phyloP scores from a whole-genome alignment of 108 stramenopile genomes.

The Licmophora abbreviata region DNA sequence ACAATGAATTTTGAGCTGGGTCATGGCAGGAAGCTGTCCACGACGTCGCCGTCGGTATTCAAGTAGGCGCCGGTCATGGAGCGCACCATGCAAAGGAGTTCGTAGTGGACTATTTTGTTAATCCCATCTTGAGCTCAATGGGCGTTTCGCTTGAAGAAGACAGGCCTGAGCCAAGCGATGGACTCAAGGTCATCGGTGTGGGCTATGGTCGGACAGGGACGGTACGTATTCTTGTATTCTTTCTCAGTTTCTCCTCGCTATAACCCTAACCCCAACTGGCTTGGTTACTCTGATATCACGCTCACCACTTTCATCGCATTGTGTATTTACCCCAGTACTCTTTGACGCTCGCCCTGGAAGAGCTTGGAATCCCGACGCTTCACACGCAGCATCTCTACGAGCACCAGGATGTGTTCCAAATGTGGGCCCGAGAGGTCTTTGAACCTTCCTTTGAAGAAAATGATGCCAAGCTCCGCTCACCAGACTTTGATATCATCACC shows the following conservation, averaged over 20 bases:
- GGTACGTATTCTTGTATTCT: slow-evolving; percentile 14
- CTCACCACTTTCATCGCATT: neutral
- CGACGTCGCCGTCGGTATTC: slow-evolving; percentile 26
- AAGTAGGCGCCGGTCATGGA: slow-evolving; percentile 19
- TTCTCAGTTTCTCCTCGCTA: neutral
- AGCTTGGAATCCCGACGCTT: slow-evolving; percentile 55
- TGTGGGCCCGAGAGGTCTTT: slow-evolving; percentile 50
- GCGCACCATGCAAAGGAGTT: slow-evolving; percentile 9
- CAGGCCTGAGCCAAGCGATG: slow-evolving; percentile 6
- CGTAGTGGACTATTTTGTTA: slow-evolving; percentile 6
- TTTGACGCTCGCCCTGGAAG: slow-evolving; percentile 62
- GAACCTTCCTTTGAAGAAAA: slow-evolving; percentile 34
- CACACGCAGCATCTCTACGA: slow-evolving; percentile 82
- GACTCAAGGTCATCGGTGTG: slow-evolving; percentile 69
- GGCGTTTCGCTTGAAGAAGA: neutral
- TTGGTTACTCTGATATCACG: slow-evolving; percentile 1
- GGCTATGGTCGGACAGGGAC: slow-evolving; percentile 78
- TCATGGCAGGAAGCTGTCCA: slow-evolving; percentile 27
- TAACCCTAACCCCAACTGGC: neutral
- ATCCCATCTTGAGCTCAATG: slow-evolving; percentile 3
- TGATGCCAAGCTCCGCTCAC: slow-evolving; percentile 32
- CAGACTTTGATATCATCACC: slow-evolving; percentile 45
- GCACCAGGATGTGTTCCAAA: slow-evolving; percentile 39
- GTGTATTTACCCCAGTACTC: slow-evolving; percentile 36
- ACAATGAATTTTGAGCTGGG: slow-evolving; percentile 23